Conservation (phyloP, 805 yeast genomes). For the Hanseniaspora vineae region DNA sequence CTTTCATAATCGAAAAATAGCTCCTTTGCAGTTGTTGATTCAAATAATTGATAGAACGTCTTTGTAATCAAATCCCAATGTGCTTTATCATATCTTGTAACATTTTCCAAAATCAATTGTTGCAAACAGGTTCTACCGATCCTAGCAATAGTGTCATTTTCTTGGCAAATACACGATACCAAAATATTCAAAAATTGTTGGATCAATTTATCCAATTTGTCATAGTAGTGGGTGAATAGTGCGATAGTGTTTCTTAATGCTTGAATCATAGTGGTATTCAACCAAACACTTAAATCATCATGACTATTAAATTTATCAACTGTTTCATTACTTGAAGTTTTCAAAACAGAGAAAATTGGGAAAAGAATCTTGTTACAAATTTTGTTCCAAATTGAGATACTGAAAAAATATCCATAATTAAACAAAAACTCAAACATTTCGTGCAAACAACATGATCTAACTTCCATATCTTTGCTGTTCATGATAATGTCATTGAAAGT, state of each 20-base stretch:
- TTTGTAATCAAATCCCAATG: constrained; percentile 69
- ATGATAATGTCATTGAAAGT: constrained; percentile 82
- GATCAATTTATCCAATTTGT: constrained; percentile 56
- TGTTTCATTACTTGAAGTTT: constrained; percentile 49
- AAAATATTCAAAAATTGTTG: constrained; percentile 68
- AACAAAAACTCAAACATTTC: constrained; percentile 71
- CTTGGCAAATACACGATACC: constrained; percentile 86
- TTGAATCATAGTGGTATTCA: constrained; percentile 90
- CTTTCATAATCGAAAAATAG: constrained; percentile 38
- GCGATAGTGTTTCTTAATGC: constrained; percentile 83
- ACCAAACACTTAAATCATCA: constrained; percentile 90
- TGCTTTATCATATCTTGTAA: constrained; percentile 40
- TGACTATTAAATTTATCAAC: constrained; percentile 51
- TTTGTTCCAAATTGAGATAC: constrained; percentile 66
- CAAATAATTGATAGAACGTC: constrained; percentile 60
- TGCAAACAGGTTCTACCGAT: constrained; percentile 87
- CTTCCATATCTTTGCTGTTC: constrained; percentile 91
- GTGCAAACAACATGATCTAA: constrained; percentile 76
- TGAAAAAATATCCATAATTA: constrained; percentile 68
- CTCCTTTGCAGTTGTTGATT: constrained; percentile 75
- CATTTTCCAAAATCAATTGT: constrained; percentile 66
- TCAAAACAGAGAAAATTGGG: constrained; percentile 79
- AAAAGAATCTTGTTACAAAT: constrained; percentile 68
- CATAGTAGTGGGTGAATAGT: constrained; percentile 72
- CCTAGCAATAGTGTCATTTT: constrained; percentile 90